Evolutionary conservation across 2,329 filamentous ascomycete species (phyloP).

Genomic region (Microdochium nivale): DNA sequence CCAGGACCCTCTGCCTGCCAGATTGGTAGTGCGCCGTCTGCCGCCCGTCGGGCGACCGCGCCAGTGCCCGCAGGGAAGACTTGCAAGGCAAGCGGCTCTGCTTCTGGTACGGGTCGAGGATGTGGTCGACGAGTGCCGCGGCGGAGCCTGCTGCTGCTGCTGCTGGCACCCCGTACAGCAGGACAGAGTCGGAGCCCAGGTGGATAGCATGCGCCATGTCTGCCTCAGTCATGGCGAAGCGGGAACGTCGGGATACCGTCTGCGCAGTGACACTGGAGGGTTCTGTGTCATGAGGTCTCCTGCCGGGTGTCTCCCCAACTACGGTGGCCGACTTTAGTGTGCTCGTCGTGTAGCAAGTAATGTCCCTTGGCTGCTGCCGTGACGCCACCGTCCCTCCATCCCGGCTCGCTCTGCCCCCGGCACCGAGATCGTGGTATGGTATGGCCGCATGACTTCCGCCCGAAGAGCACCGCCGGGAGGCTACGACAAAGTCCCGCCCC

Average conservation of each 20-base stretch:
- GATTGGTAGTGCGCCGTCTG: slow-evolving; percentile 1
- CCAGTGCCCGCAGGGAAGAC: background rate
- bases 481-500: background rate
- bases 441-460: too few relatives aligned
- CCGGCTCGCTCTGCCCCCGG: too few relatives aligned
- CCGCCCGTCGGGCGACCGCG: background rate
- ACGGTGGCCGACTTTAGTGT: too few relatives aligned
- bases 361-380: too few relatives aligned
- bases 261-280: too few relatives aligned
- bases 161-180: too few relatives aligned
- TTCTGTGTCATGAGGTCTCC: too few relatives aligned
- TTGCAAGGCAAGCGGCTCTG: background rate
- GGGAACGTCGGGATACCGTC: background rate
- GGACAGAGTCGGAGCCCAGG: background rate
- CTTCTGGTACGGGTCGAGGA: background rate
- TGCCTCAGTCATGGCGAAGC: background rate
- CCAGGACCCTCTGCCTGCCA: slow-evolving; percentile 8
- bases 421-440: too few relatives aligned
- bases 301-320: too few relatives aligned
- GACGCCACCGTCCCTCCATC: too few relatives aligned
- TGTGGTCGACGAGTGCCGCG: background rate
- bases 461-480: background rate
- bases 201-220: background rate
- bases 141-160: background rate
- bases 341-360: too few relatives aligned